phyloP scores from a whole-genome alignment of 257 asterid species.

The Plantago ovata region DNA sequence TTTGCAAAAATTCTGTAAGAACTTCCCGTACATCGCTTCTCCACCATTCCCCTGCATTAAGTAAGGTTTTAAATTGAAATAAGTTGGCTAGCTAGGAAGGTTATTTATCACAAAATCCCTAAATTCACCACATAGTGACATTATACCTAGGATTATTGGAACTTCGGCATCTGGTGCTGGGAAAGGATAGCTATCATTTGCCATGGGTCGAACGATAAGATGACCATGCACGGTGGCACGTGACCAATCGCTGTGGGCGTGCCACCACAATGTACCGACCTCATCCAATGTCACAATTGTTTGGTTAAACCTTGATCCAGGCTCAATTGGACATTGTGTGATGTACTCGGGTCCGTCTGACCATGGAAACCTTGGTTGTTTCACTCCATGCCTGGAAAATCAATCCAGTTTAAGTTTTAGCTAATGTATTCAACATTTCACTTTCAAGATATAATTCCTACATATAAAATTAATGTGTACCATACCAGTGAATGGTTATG shows the following conservation, averaged over 20 bases:
- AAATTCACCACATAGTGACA: background rate
- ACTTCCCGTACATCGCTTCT: constrained; percentile 30
- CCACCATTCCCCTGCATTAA: constrained; percentile 47
- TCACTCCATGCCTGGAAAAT: constrained; percentile 60
- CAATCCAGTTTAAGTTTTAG: too few species aligned
- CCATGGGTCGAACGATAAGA: constrained; percentile 34
- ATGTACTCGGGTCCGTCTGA: constrained; percentile 58
- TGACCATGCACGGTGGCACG: constrained; percentile 54
- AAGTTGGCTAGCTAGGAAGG: background rate
- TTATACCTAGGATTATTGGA: constrained; percentile 45
- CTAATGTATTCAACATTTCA: too few species aligned
- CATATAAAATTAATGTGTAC: background rate
- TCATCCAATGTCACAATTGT: constrained; percentile 43
- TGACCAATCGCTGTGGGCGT: constrained; percentile 64
- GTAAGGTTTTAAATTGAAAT: background rate
- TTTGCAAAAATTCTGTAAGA: constrained; percentile 15
- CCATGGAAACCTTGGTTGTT: constrained; percentile 63
- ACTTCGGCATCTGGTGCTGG: constrained; percentile 41
- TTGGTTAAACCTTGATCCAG: constrained; percentile 44
- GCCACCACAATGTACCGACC: constrained; percentile 79
- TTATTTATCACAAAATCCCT: background rate
- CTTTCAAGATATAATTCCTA: too few species aligned
- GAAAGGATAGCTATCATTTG: constrained; percentile 36
- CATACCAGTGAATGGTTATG: constrained; percentile 41
- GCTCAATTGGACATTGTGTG: constrained; percentile 59